Base-by-base conservation (phyloP, 2,329 filamentous ascomycete species). In the Scytalidium sp. region DNA sequence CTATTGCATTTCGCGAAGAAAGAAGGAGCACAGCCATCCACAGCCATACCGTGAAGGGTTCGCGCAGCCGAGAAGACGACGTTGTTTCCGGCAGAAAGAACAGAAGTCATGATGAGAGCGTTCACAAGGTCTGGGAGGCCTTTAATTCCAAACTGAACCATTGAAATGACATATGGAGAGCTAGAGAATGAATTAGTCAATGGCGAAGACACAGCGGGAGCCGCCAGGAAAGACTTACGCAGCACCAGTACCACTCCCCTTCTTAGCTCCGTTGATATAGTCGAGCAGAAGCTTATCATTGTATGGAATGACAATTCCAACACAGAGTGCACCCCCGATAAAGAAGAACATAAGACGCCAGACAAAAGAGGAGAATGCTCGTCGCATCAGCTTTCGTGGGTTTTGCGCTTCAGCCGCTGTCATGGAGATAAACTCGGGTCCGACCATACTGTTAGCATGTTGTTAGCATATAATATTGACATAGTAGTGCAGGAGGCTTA, bases 321-420 rank as follows among this genome's bases (percentile, higher is more conserved):
- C 78, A 27, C 74, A 76, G 1, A 90, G 71, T 2, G 83, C 81
- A 3, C 84, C 84, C 2, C 85, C 74, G 21, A 88, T 75, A 67
- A 88, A 89, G 68, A 90, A 89, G 13, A 80, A 68, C 3, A 81
- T 84, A 43, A 90, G 75, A 43, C 87, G 81, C 65, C 84, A 87
- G 68, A 88, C 88, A 7, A 88, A 83, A 1, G 82, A 83, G 59
- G 87, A 87, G 69, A 81, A 89, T 1, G 86, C 86, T 41, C 75
- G 76, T 20, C 84, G 85, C 67, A 90, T 78, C 43, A 80, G 78
- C 8, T 68, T 68, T 7, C 83, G 76, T 0, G 84, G 84, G 52
- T 83, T 80, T 60, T 85, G 74, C 2, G 83, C 76, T 64, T 88
- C 84, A 47, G 84, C 86, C n/a, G 88, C 84, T 0, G 87, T 88